phyloP scores from a whole-genome alignment of 140 eudicot species.

The Erigeron philadelphicus region DNA sequence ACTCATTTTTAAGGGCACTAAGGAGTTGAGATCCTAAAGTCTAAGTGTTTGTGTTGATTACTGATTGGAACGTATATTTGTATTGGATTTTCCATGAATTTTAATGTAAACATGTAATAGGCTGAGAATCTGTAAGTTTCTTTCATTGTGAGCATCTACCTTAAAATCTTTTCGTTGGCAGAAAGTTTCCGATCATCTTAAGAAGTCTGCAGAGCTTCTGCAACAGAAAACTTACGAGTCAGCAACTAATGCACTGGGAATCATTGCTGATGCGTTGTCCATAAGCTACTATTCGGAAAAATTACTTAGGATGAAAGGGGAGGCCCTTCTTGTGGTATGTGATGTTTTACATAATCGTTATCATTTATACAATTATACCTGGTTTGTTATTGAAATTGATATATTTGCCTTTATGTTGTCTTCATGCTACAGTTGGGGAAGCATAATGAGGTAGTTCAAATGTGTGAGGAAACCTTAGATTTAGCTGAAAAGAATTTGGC shows the following conservation, averaged over 20 bases:
- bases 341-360: conserved; percentile 5
- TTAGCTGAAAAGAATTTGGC: conserved; percentile 66
- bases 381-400: not conserved
- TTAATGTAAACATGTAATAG: not conserved
- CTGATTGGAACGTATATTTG: not conserved
- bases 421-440: conserved; percentile 52
- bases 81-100: conserved; percentile 1
- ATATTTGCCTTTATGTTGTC: conserved; percentile 18
- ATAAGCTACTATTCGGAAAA: conserved; percentile 72
- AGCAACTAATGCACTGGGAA: conserved; percentile 50
- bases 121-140: not conserved
- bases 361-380: conserved; percentile 10
- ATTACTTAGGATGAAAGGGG: conserved; percentile 72
- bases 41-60: not conserved
- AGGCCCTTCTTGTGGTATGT: conserved; percentile 74
- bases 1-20: conserved; percentile 2
- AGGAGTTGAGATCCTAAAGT: conserved; percentile 14
- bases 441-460: conserved; percentile 69
- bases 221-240: conserved; percentile 58
- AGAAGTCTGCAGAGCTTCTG: conserved; percentile 58
- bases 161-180: conserved; percentile 33
- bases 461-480: conserved; percentile 73
- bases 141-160: conserved; percentile 13
- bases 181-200: conserved; percentile 51
- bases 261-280: conserved; percentile 56